Evolutionary conservation across 1,284 basidiomycete species (phyloP).

Genomic region (Malassezia equina): DNA sequence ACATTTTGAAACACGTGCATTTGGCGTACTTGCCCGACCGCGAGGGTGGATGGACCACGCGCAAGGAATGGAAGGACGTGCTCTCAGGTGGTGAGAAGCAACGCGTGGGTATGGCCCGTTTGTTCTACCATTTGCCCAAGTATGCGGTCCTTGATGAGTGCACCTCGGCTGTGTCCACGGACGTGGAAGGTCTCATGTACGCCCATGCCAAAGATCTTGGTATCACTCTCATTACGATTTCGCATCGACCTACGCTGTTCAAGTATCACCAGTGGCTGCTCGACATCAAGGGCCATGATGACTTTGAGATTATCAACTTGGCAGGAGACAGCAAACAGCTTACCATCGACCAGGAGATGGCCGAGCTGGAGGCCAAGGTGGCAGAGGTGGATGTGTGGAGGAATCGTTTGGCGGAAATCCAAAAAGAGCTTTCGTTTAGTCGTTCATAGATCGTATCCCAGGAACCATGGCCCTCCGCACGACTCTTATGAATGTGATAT

Average conservation of each 20-base stretch:
- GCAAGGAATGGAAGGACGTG: conserved; percentile 76
- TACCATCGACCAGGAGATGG: conserved; percentile 53
- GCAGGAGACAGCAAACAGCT: conserved; percentile 64
- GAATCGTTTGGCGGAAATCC: conserved; percentile 47
- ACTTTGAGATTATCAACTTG: conserved; percentile 59
- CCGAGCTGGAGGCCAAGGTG: conserved; percentile 44
- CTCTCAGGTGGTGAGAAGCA: conserved; percentile 88
- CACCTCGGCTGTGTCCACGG: conserved; percentile 89
- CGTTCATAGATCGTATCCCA: conserved; percentile 13
- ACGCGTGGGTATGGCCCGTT: conserved; percentile 52
- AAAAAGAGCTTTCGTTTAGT: conserved; percentile 48
- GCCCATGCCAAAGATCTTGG: conserved; percentile 81
- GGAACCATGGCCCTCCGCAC: neutral
- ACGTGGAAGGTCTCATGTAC: conserved; percentile 93
- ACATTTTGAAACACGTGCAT: conserved; percentile 68
- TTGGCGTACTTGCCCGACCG: conserved; percentile 73
- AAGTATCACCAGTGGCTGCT: conserved; percentile 70
- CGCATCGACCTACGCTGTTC: conserved; percentile 55
- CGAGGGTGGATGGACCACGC: conserved; percentile 65
- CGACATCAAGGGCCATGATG: conserved; percentile 58
- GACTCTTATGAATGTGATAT: neutral
- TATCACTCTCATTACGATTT: conserved; percentile 76
- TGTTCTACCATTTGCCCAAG: conserved; percentile 72
- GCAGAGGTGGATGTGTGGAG: conserved; percentile 49
- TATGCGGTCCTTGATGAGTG: conserved; percentile 61